These are phyloP conservation scores for Ilex aquifolium DNA, from an alignment of 257 asterid genomes.

Conservation along the genomic window DNA sequence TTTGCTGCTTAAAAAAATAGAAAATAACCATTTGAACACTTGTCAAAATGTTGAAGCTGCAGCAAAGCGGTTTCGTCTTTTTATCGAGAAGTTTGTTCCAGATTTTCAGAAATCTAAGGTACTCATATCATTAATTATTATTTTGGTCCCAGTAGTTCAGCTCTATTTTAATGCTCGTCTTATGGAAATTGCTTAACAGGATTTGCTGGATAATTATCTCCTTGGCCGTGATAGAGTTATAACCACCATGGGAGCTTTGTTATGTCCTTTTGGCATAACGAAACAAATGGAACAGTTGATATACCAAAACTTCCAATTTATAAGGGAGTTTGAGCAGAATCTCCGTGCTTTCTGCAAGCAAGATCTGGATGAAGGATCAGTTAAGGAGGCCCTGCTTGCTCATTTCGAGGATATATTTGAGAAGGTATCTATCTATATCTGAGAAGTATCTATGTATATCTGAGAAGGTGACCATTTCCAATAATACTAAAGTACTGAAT, in stretches of 20 bases:
- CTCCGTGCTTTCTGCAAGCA: conserved; percentile 33
- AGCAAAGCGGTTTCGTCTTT: conserved; percentile 35
- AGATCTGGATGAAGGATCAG: conserved; percentile 33
- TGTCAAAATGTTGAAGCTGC: conserved; percentile 51
- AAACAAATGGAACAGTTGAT: conserved; percentile 65
- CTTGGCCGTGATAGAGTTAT: conserved; percentile 48
- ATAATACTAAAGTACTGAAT: neutral
- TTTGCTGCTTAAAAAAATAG: conserved; percentile 51
- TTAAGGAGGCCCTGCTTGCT: conserved; percentile 43
- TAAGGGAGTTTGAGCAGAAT: conserved; percentile 38
- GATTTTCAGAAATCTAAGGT: conserved; percentile 74
- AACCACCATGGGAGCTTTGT: conserved; percentile 22
- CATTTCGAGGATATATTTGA: conserved; percentile 48
- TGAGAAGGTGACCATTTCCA: neutral
- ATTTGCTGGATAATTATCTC: conserved; percentile 57
- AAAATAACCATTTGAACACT: conserved; percentile 50
- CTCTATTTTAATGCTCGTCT: neutral
- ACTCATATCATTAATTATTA: conserved; percentile 2
- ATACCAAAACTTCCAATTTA: conserved; percentile 44
- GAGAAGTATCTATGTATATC: neutral
- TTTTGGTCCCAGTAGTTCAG: neutral
- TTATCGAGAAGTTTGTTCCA: conserved; percentile 47
- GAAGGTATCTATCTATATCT: conserved; percentile 36
- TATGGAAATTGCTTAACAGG: conserved; percentile 34
- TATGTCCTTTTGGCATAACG: conserved; percentile 71